A percentile compares a stretch with the other conserved stretches of the same genome.
Evolutionary conservation across 208 protist genomes (phyloP).

Genomic region (Trypanosoma conorhini): DNA sequence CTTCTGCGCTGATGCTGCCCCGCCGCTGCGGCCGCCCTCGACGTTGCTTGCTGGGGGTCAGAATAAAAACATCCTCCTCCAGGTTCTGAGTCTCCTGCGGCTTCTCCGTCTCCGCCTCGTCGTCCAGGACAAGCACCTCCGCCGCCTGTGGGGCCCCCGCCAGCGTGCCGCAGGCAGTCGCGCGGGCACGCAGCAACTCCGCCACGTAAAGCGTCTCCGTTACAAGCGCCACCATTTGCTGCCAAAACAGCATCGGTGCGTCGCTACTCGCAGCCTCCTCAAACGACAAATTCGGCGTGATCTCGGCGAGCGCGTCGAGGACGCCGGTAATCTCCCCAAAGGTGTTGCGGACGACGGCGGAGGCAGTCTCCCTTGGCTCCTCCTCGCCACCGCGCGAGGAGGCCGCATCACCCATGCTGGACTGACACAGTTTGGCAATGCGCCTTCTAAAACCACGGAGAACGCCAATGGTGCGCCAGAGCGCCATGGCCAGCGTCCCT

Average conservation of each 20-base stretch:
- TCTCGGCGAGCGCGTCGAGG: neutral
- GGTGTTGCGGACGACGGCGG: neutral
- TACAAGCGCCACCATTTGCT: slow-evolving; percentile 17
- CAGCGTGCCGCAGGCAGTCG: neutral
- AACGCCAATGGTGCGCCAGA: slow-evolving; percentile 25
- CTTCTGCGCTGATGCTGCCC: neutral
- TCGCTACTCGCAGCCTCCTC: neutral
- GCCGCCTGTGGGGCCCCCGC: too few relatives aligned
- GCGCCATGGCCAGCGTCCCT: neutral
- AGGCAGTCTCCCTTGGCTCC: neutral
- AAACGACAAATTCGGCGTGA: neutral
- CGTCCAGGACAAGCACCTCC: neutral
- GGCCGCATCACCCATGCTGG: neutral
- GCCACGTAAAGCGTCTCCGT: slow-evolving; percentile 2
- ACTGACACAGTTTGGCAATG: slow-evolving; percentile 3
- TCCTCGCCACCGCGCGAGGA: neutral
- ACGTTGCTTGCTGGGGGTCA: neutral
- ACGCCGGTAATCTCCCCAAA: slow-evolving; percentile 10
- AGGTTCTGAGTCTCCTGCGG: neutral
- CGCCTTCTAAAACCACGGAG: slow-evolving; percentile 20
- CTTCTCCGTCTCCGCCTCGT: neutral
- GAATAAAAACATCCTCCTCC: slow-evolving; percentile 4
- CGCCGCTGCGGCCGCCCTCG: neutral
- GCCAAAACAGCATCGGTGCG: slow-evolving; percentile 8
- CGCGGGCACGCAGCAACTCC: slow-evolving; percentile 6